phyloP scores from a whole-genome alignment of 768 basidiomycete genomes.

The Rickenella mellea region DNA sequence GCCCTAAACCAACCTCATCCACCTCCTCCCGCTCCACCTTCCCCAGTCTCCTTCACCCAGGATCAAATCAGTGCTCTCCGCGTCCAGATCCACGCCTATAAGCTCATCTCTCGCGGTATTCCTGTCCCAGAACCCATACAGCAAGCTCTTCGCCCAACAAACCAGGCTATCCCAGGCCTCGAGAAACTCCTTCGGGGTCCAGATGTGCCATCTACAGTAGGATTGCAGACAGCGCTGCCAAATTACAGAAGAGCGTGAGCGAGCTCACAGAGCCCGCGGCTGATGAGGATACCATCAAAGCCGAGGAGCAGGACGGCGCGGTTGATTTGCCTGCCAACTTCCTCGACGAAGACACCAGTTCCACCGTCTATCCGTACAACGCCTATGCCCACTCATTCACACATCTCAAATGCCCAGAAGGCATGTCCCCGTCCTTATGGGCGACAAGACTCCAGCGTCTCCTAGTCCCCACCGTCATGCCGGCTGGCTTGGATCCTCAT shows the following conservation, averaged over 20 bases:
- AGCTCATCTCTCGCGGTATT: conserved; percentile 52
- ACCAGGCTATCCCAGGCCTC: conserved; percentile 49
- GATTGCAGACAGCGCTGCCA: conserved; percentile 68
- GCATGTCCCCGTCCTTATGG: conserved; percentile 50
- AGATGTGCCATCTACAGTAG: conserved; percentile 50
- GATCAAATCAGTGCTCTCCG: conserved; percentile 72
- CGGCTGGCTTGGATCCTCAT: conserved; percentile 85
- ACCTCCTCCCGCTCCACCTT: conserved; percentile 51
- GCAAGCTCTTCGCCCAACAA: conserved; percentile 61
- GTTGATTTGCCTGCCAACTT: conserved; percentile 62
- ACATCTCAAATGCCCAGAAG: conserved; percentile 59
- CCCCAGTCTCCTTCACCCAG: conserved; percentile 69
- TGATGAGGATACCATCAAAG: conserved; percentile 31
- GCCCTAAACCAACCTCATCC: conserved; percentile 37
- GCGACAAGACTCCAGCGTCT: conserved; percentile 71
- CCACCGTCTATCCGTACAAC: conserved; percentile 87
- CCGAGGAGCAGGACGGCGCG: conserved; percentile 39
- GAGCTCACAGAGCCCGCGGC: conserved; percentile 6
- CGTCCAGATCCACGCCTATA: conserved; percentile 78
- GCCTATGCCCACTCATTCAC: conserved; percentile 79
- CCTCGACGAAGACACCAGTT: conserved; percentile 71
- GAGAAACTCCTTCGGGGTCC: conserved; percentile 55
- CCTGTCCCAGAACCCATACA: conserved; percentile 64
- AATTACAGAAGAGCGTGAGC: conserved; percentile 49
- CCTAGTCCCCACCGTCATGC: conserved; percentile 84